Conservation (phyloP, 306 rosid genomes). For the Acmispon strigosus region DNA sequence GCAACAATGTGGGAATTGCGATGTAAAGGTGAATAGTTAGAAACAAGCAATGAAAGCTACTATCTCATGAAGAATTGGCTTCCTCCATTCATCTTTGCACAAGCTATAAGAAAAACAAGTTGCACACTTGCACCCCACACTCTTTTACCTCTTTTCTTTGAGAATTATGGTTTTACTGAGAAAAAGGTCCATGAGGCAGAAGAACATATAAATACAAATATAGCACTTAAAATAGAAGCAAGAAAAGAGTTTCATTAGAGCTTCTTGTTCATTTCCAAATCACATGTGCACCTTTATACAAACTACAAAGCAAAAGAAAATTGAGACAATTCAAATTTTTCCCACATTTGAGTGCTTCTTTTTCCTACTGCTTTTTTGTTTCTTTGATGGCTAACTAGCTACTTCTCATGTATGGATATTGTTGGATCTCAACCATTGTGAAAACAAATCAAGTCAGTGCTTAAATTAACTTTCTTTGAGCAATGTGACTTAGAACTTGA, state of each 20-base stretch:
- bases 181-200: background rate
- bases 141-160: no score
- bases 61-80: no score
- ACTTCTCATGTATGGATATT: background rate
- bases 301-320: background rate
- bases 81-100: no score
- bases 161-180: background rate
- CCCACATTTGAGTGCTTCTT: background rate
- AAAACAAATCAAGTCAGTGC: background rate
- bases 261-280: background rate
- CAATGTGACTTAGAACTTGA: background rate
- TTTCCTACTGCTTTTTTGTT: background rate
- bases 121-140: no score
- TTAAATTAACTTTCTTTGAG: background rate
- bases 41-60: no score
- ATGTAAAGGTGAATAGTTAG: no score
- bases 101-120: no score
- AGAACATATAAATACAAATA: background rate
- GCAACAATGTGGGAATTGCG: no score
- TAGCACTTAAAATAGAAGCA: background rate
- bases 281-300: constrained; percentile 4
- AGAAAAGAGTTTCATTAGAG: background rate
- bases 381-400: background rate
- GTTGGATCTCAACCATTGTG: background rate
- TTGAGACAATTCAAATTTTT: background rate